A percentile compares a stretch with the other conserved stretches of the same genome.
Evolutionary conservation across 441 rosid species (phyloP).

Genomic region (Populus tomentosa): DNA sequence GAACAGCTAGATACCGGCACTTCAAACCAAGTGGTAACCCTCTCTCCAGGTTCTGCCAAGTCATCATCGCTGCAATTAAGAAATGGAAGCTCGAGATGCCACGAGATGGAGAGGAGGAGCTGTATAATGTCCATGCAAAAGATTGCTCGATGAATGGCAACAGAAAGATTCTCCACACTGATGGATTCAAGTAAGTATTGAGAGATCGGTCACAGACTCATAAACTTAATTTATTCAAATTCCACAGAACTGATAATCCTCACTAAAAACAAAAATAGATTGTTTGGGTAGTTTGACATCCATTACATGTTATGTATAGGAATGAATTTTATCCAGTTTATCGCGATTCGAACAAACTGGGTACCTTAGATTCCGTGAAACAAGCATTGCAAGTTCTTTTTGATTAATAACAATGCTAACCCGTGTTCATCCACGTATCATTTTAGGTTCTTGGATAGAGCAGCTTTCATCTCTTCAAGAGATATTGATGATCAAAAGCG

Average conservation of each 20-base stretch:
- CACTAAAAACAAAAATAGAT: background rate
- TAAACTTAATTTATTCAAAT: background rate
- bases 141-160: slow-evolving; percentile 29
- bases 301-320: background rate
- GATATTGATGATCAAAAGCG: too few relatives aligned
- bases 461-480: too few relatives aligned
- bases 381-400: background rate
- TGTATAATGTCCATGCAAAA: slow-evolving; percentile 30
- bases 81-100: slow-evolving; percentile 52
- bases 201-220: background rate
- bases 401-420: slow-evolving; percentile 4
- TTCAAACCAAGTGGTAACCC: slow-evolving; percentile 93
- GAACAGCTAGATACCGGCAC: slow-evolving; percentile 68
- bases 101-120: slow-evolving; percentile 30
- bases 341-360: background rate
- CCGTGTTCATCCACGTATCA: background rate
- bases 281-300: background rate
- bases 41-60: slow-evolving; percentile 72
- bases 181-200: slow-evolving; percentile 53
- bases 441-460: too few relatives aligned
- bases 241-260: background rate
- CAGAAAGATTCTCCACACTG: slow-evolving; percentile 56
- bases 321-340: background rate
- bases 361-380: background rate
- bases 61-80: slow-evolving; percentile 65